Base-by-base conservation (phyloP, 805 yeast species). In the Candida saitoana region DNA sequence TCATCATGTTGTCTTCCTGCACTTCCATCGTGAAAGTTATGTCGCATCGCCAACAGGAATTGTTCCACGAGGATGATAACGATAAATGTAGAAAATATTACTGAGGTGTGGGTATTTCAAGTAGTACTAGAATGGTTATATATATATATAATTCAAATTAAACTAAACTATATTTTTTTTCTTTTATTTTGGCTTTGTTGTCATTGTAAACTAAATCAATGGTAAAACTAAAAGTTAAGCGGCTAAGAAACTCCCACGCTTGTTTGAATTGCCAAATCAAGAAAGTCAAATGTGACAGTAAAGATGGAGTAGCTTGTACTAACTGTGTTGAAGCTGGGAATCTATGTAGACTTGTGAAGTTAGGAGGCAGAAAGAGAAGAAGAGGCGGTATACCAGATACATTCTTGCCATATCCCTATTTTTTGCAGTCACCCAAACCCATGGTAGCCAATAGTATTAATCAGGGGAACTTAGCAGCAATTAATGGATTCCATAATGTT, bases 231-330 rank as follows among this genome's bases (percentile, higher is more conserved):
- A 60, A 59, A 43, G 60, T 54, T 47, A 79, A 79, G 49, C 53
- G 86, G 41, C 67, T 80, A 11, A 82, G 82, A 54, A 86, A 81
- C 1, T 80, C 87, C 2, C 59, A 87, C 38, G 87, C 87, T 1
- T 82, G 88, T 54, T 87, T 82, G 54, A 80, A 78, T 41, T 82
- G 88, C 55, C 72, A 87, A 20, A 69, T 81, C 34, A 80, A 80
- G 54, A 82, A 82, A 55, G 73, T 82, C 20, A 67, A 75, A 39
- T 82, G 88, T 57, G 79, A 82, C 54, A 36, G 42, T 11, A 41
- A 70, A 11, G 57, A 59, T 25, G 74, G 66, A 41, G 67, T 69
- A 54, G 85, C 84, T 0, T 80, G 86, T 52, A 75, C 89, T 17
- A 47, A 47, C 33, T 47, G 50, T 20, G 36, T 40, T 18, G 33